Base-by-base conservation (phyloP, 805 yeast genomes). In the Teunomyces cretensis region DNA sequence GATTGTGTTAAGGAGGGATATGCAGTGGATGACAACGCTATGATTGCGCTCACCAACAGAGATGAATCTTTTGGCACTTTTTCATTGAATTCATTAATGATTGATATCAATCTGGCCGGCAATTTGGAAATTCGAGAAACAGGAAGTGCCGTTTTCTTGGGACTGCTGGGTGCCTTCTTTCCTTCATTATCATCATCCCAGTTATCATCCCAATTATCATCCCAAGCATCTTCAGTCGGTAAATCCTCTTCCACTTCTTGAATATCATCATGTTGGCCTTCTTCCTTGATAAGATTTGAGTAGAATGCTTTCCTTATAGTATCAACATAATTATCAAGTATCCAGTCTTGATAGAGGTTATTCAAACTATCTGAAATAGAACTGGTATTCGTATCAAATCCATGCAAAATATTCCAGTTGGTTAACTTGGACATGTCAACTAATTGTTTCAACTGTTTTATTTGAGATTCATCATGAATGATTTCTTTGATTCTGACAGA, bases 1-100 rank as follows among this genome's bases (percentile, higher is more conserved):
- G 74, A 69, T 30, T 60, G 47, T 2, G 61, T 48, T 2, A 61
- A 44, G 0, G 60, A 42, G 3, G 75, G 75, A 48, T 72, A 72
- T 7, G 61, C 52, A 6, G 61, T 47, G 11, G 63, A 49, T 6
- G 71, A 56, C 33, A 72, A 49, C 5, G 75, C 57, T 11, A 61
- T 51, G 9, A 68, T 57, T 3, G 71, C 48, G 3, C 62, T 57
- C 7, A 67, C 39, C 14, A 70, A 50, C 8, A 53, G 40, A 7
- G 49, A 48, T 3, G 38, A 24, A 17, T 60, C 58, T 3, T 52
- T 47, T 1, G 67, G 53, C 15, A 56, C 42, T 6, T 39, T 58
- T 8, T 45, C 32, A 12, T 41, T 46, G 44, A 53, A 67, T 9
- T 56, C 62, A n/a, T 55, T 49, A 19, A 67, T 45, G 1, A 65